Evolutionary conservation across 768 basidiomycete genomes (phyloP).

Genomic region (Paxillus ammoniavirescens): DNA sequence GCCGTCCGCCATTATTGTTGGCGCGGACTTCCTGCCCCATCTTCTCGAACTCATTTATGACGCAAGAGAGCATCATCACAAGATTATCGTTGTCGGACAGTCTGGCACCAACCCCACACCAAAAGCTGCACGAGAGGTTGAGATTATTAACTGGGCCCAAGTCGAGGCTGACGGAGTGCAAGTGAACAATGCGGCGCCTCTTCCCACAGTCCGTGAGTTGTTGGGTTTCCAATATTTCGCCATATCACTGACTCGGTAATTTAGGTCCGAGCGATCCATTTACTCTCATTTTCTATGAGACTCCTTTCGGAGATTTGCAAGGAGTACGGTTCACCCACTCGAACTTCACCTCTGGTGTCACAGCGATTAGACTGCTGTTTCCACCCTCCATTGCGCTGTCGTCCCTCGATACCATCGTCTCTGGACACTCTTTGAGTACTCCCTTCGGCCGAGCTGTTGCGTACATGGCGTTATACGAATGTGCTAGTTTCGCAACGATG

Average conservation of each 20-base stretch:
- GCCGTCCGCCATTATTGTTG: constrained; percentile 73
- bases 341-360: constrained; percentile 88
- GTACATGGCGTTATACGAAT: constrained; percentile 76
- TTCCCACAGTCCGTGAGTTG: constrained; percentile 52
- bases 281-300: constrained; percentile 64
- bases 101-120: constrained; percentile 44
- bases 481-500: constrained; percentile 68
- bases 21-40: constrained; percentile 61
- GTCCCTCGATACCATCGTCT: constrained; percentile 74
- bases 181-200: constrained; percentile 40
- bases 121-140: constrained; percentile 49
- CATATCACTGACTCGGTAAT: constrained; percentile 1
- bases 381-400: constrained; percentile 69
- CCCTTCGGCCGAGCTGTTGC: constrained; percentile 79
- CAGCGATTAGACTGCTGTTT: constrained; percentile 71
- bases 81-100: constrained; percentile 74
- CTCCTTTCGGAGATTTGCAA: constrained; percentile 49
- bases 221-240: neutral
- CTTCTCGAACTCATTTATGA: constrained; percentile 76
- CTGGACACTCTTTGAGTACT: constrained; percentile 67
- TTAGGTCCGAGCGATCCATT: constrained; percentile 53
- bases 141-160: constrained; percentile 65
- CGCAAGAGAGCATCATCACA: constrained; percentile 47
- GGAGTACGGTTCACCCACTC: constrained; percentile 75
- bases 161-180: constrained; percentile 66